Percentiles rank a stretch among this genome's conserved stretches.
phyloP scores from a whole-genome alignment of 805 yeast species.

The Candida vartiovaarae region DNA sequence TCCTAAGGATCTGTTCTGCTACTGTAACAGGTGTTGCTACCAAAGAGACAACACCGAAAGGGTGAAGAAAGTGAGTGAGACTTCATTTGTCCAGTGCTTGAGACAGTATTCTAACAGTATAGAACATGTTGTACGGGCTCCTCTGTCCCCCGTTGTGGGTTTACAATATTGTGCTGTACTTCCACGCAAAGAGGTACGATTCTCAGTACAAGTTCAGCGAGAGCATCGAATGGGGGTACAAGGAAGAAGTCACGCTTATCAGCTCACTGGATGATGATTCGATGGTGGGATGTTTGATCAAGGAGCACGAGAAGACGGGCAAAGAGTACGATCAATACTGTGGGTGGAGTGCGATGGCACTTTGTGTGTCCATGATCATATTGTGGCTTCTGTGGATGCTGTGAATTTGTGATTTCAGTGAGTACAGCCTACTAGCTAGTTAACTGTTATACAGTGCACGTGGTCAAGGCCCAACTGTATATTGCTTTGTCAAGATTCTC shows the following conservation, averaged over 20 bases:
- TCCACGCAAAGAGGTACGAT: background rate
- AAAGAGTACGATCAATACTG: conserved; percentile 10
- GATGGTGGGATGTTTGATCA: conserved; percentile 7
- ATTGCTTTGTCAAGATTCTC: no score
- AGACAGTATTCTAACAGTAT: background rate
- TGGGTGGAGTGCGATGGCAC: conserved; percentile 17
- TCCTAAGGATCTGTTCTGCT: conserved; percentile 14
- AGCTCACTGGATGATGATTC: conserved; percentile 5
- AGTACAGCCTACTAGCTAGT: no score
- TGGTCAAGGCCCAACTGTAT: no score
- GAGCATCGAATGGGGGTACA: conserved; percentile 10
- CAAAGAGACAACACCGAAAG: conserved; percentile 5
- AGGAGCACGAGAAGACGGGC: conserved; percentile 8
- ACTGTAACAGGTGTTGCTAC: conserved; percentile 16
- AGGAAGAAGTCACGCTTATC: conserved; percentile 9
- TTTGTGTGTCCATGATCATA: background rate
- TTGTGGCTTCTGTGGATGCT: no score
- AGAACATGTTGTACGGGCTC: conserved; percentile 21
- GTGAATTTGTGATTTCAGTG: no score
- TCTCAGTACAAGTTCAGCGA: conserved; percentile 15
- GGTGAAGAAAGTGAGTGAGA: conserved; percentile 12
- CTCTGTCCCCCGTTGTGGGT: conserved; percentile 17
- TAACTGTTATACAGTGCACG: no score
- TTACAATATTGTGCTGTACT: conserved; percentile 9
- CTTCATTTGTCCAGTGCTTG: background rate